Conservation (phyloP, 2,329 filamentous ascomycete genomes). For the Fusarium proliferatum region DNA sequence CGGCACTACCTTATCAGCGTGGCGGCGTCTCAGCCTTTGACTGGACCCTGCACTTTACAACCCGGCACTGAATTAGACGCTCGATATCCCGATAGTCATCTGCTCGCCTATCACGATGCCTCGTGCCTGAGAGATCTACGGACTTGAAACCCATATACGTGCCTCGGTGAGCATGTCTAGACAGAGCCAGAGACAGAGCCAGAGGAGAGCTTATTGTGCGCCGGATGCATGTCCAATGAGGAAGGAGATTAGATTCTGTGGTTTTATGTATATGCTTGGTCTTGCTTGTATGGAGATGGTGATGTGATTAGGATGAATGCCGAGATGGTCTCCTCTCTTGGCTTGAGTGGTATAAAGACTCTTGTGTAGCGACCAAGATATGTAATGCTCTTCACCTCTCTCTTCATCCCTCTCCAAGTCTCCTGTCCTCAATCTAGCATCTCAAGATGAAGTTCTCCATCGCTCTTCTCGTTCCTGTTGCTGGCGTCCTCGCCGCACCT, state of each 20-base stretch:
- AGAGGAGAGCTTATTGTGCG: conserved; percentile 10
- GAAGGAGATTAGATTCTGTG: conserved; percentile 25
- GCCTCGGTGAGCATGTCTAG: conserved; percentile 20
- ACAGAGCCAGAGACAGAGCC: too few relatives aligned
- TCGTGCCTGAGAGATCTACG: conserved; percentile 33
- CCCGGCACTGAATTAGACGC: conserved; percentile 10
- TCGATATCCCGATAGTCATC: not conserved
- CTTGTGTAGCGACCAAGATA: not conserved
- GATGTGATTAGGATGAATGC: not conserved
- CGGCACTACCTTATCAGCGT: conserved; percentile 32
- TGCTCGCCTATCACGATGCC: conserved; percentile 33
- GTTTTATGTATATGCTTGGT: not conserved
- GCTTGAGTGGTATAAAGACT: conserved; percentile 23
- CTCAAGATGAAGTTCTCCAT: conserved; percentile 50
- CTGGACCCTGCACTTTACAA: conserved; percentile 24
- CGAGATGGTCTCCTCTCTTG: not conserved
- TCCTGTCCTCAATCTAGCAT: not conserved
- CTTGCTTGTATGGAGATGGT: not conserved
- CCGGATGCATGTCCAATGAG: conserved; percentile 26
- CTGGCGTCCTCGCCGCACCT: conserved; percentile 47
- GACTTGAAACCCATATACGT: conserved; percentile 16
- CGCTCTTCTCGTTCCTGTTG: conserved; percentile 40
- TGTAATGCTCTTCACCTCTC: not conserved
- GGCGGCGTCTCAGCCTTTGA: conserved; percentile 20
- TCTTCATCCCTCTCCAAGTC: not conserved